These are phyloP conservation scores for Selaginella moellendorffii DNA, from an alignment of 75 land plant genomes.

Conservation along the genomic window DNA sequence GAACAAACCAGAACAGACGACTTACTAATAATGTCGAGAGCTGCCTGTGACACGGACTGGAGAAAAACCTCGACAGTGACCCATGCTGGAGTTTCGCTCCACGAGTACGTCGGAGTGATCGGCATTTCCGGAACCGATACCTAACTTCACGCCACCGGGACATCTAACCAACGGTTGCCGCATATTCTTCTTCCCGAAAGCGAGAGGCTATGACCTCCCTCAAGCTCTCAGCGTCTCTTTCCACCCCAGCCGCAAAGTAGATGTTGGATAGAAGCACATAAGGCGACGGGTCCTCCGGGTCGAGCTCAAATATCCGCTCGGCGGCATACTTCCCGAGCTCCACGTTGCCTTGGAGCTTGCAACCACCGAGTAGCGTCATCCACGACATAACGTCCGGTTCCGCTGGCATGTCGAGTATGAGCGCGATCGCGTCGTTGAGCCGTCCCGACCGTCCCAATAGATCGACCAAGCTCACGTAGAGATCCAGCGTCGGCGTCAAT, in stretches of 20 bases:
- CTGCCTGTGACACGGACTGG: conserved; percentile 13
- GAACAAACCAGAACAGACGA: background rate
- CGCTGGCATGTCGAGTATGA: conserved; percentile 22
- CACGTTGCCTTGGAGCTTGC: conserved; percentile 35
- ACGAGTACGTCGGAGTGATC: conserved; percentile 19
- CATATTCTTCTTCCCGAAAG: background rate
- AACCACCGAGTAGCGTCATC: conserved; percentile 52
- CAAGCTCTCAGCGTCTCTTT: conserved; percentile 2
- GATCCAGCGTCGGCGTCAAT: conserved; percentile 36
- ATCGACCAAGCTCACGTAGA: conserved; percentile 47
- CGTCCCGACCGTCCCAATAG: conserved; percentile 44
- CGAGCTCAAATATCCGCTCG: conserved; percentile 29
- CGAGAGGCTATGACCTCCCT: too few relatives aligned
- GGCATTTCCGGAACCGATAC: conserved; percentile 17
- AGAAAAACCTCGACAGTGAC: conserved; percentile 20
- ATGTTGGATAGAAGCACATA: conserved; percentile 39
- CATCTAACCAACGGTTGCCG: background rate
- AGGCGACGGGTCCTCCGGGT: conserved; percentile 29
- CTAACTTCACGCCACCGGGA: too few relatives aligned
- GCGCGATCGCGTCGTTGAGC: conserved; percentile 38
- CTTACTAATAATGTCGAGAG: conserved; percentile 22
- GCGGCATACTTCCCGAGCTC: conserved; percentile 42
- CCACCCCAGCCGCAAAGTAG: background rate
- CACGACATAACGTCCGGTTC: conserved; percentile 31
- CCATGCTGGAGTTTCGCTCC: conserved; percentile 22